phyloP scores from a whole-genome alignment of 2,329 filamentous ascomycete species.

The Phialemoniopsis sp. region DNA sequence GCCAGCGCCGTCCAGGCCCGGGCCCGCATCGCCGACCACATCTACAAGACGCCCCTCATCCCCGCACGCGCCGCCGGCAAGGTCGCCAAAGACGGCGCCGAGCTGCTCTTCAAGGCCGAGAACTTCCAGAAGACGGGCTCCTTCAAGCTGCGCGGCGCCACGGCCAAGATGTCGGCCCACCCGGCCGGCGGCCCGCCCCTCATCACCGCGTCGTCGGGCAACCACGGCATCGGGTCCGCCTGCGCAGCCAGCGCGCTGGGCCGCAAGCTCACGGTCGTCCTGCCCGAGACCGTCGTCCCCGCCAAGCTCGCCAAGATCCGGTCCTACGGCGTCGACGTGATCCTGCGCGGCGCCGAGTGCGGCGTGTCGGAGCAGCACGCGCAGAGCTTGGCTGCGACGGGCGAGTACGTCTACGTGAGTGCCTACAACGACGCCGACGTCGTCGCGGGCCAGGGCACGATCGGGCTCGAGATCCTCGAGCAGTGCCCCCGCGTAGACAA shows the following conservation, averaged over 20 bases:
- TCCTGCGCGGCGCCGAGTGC: slow-evolving; percentile 9
- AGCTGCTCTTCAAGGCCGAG: slow-evolving; percentile 16
- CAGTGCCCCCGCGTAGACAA: slow-evolving; percentile 13
- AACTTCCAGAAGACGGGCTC: slow-evolving; percentile 19
- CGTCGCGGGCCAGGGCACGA: slow-evolving; percentile 12
- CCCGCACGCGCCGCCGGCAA: slow-evolving; percentile 6
- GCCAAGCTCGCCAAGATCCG: slow-evolving; percentile 14
- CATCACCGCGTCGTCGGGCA: slow-evolving; percentile 15
- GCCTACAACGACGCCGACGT: slow-evolving; percentile 16
- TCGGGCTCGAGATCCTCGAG: slow-evolving; percentile 15
- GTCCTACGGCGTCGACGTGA: slow-evolving; percentile 8
- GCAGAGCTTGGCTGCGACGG: slow-evolving; percentile 13
- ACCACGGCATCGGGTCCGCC: slow-evolving; percentile 15
- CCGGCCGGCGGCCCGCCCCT: slow-evolving; percentile 1
- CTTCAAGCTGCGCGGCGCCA: slow-evolving; percentile 18
- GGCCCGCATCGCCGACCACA: slow-evolving; percentile 11
- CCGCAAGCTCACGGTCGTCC: slow-evolving; percentile 11
- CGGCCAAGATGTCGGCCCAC: slow-evolving; percentile 14
- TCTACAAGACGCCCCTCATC: slow-evolving; percentile 14
- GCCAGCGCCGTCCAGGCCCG: slow-evolving; percentile 10
- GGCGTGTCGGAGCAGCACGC: slow-evolving; percentile 16
- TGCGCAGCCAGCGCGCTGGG: slow-evolving; percentile 8
- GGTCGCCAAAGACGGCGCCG: neutral
- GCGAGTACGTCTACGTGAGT: slow-evolving; percentile 14
- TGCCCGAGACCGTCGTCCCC: slow-evolving; percentile 12